Base-by-base conservation (phyloP, 768 basidiomycete genomes). In the Boletales sp. region DNA sequence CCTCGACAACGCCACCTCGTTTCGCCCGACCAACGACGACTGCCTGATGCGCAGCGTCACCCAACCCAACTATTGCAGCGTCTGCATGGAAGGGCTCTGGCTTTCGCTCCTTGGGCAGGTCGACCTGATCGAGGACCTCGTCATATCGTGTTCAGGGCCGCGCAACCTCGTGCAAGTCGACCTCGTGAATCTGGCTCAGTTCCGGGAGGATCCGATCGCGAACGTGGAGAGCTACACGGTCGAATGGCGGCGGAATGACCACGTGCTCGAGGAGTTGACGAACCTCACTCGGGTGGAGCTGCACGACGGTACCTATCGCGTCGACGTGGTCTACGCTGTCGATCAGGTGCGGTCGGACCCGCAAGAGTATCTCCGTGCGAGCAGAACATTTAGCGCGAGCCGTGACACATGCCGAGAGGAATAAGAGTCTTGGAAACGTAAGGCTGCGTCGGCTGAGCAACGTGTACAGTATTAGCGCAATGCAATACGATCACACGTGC, bases 1-100 rank as follows among this genome's bases (percentile, higher is more conserved):
- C 31, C 64, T 70, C 35, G 46, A 65, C 46, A 87, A 90, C 57
- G 64, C 66, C 45, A 89, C 85, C 0, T 77, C 79, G 4, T 90
- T 86, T 66, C 79, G 89, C n/a, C 89, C 89, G 4, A 90, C 88
- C 3, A 87, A 89, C 55, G 83, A 87, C 52, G 85, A 83, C 63
- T 90, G 89, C 62, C 79, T 90, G 41, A 90, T 91, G 89, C 86
- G 89, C 37, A 69, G 71, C 46, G 83, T 88, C 37, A 81, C 77
- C 27, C 74, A 77, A 0, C 82, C 86, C 47, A 79, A 85, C 60
- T 86, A 90, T 62, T 90, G 89, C 74, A 80, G 74, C 54, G 82
- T 80, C 44, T 91, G 89, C 60, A 58, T 78, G 13, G 89, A 90
- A 55, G 86, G 78, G 6, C 79, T 90, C 30, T 90, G 89, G 87